Conservation (phyloP, 1,284 basidiomycete genomes). For the Austroboletus novae-zelandiae region DNA sequence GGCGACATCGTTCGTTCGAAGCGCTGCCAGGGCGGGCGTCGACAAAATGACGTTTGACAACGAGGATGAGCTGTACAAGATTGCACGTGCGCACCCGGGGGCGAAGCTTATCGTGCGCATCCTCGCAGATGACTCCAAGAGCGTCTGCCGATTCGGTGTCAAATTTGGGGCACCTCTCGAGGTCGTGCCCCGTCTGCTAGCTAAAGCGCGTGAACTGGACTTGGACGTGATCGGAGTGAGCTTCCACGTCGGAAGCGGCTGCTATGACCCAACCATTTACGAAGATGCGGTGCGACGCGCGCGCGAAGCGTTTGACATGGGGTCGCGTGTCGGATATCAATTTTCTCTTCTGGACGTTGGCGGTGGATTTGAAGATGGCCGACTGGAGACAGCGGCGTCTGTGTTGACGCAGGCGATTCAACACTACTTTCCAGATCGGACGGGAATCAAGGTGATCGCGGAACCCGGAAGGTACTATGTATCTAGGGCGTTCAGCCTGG, state of each 20-base stretch:
- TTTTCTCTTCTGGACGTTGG: conserved; percentile 91
- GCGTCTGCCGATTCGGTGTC: conserved; percentile 88
- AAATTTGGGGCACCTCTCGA: conserved; percentile 96
- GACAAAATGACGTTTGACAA: conserved; percentile 99
- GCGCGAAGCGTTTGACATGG: conserved; percentile 87
- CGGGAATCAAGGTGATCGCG: conserved; percentile 82
- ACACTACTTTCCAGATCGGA: conserved; percentile 82
- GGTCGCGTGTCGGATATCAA: conserved; percentile 73
- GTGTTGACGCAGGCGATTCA: conserved; percentile 76
- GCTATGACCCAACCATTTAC: conserved; percentile 90
- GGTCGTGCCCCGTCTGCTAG: conserved; percentile 78
- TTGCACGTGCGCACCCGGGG: conserved; percentile 77
- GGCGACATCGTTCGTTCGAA: conserved; percentile 89
- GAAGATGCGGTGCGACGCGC: conserved; percentile 88
- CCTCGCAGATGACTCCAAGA: conserved; percentile 95
- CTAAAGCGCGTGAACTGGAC: conserved; percentile 75
- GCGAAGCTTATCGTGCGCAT: conserved; percentile 94
- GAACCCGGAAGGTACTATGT: conserved; percentile 98
- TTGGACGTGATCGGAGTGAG: conserved; percentile 93
- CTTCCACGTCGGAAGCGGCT: conserved; percentile 98
- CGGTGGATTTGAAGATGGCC: conserved; percentile 91
- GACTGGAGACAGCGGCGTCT: conserved; percentile 80
- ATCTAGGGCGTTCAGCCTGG: conserved; percentile 88
- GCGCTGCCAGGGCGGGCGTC: conserved; percentile 77
- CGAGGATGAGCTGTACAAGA: conserved; percentile 95